Base-by-base conservation (phyloP, 1,139 yeast genomes). In the Yamadazyma diddensiae region DNA sequence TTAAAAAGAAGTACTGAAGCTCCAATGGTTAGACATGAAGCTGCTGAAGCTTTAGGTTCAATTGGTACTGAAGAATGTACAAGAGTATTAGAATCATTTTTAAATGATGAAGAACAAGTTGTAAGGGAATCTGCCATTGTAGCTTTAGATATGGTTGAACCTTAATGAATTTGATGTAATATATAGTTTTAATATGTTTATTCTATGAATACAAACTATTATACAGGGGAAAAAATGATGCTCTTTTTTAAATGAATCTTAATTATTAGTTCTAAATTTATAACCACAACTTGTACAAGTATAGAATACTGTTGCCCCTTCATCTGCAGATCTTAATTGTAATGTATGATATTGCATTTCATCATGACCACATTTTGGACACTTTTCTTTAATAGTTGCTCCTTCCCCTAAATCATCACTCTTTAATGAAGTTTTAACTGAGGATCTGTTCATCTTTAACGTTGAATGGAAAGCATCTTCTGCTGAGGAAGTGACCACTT, bases 21-120 rank as follows among this genome's bases (percentile, higher is more conserved):
- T 28, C 95, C 94, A 39, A 94, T 94, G 98, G 98, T 94, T 21
- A 82, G 99, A 65, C 99, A 94, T 57, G 99, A 94, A 64, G 98
- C 98, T 36, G 98, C 98, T 19, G 99, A 94, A 64, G 98, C 98
- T 18, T 73, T 94, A 49, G 98, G 98, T 15, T 77, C 95, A 18
- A 92, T 94, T 56, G 97, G 96, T 16, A 86, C 97, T n/a, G 95
- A 86, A 50, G 97, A 90, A 38, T 95, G 92, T 31, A 72, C 90
- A 46, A 97, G 97, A 12, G 82, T 92, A 24, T 75, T 94, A 52
- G 75, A 84, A 55, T 69, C 79, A 27, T 85, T 84, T 59, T 73
- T 90, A 49, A 69, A 78, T 48, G 98, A 94, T 56, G 70, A 77
- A 41, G 96, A 85, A 50, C 77, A 73, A 37, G 98, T 94, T 31